Base-by-base conservation (phyloP, 225 moss, liverwort and hornwort species). In the Bryum argenteum region DNA sequence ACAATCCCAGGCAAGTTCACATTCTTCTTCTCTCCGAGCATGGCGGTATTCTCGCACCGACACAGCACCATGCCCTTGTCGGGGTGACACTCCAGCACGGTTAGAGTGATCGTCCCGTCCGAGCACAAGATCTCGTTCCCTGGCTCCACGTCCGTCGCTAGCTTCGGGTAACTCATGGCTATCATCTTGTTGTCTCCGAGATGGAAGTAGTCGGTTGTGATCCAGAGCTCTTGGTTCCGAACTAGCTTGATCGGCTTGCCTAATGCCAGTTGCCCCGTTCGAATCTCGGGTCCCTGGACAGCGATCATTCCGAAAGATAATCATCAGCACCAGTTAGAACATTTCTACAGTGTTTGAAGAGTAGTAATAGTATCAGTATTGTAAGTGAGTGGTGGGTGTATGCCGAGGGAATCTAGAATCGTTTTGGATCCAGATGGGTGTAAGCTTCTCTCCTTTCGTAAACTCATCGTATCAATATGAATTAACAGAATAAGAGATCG, bases 11-110 rank as follows among this genome's bases (percentile, higher is more conserved):
- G 95, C 42, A 95, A 64, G n/a, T 95, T 95, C 40, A 90, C 90
- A 48, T 95, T 95, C 81, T 95, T 95, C 77, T 90, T 87, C 81
- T 95, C 95, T 11, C 95, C 95, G 8, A 95, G 89, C 73, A 86
- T 78, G 37, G 87, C 95, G 3, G 89, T 89, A 71, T 95, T 95
- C 58, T 89, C 90, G 19, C 95, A 92, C 56, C 80, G 81, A 50
- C 88, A 91, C 61, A 75, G 80, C 58, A 95, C 95, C 77, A 71
- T 79, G 14, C 89, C 92, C 2, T 75, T 78, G 4, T 58, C 75
- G 17, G 54, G 54, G 75, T 92, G 78, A 55, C 87, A 86, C 71
- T 90, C 85, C 6, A 95, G 13, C 17, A 95, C 95, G 1, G 81
- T 80, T 78, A 95, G 50, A 0, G 92, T 86, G 9, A 95, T 91